Evolutionary conservation across 2,329 filamentous ascomycete species (phyloP).

Genomic region (Trichoderma asperellum): DNA sequence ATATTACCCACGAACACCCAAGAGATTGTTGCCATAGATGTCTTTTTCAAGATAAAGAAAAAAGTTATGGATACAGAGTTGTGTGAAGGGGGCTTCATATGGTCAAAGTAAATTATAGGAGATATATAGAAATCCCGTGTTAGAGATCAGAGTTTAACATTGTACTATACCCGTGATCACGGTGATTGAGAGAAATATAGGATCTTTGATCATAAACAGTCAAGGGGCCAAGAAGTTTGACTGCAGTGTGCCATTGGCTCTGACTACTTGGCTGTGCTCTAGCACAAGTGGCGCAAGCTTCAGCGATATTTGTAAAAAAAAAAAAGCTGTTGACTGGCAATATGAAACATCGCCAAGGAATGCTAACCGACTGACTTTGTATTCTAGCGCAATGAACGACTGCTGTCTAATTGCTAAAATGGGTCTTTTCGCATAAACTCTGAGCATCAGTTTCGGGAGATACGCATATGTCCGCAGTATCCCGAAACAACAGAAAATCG

Average conservation of each 20-base stretch:
- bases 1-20: conserved; percentile 64
- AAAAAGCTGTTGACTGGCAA: background rate
- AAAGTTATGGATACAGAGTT: background rate
- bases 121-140: background rate
- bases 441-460: background rate
- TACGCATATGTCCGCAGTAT: background rate
- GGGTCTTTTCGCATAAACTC: background rate
- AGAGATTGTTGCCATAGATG: conserved; percentile 57
- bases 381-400: background rate
- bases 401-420: background rate
- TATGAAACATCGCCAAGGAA: background rate
- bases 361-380: background rate
- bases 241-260: background rate
- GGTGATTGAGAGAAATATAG: too few species aligned
- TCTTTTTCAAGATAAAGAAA: background rate
- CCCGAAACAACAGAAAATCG: too few species aligned
- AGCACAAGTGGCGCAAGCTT: background rate
- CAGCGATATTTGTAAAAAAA: background rate
- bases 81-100: background rate
- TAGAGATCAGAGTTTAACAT: background rate
- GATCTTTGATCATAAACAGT: background rate
- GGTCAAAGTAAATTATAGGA: background rate
- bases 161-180: background rate
- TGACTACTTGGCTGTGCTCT: too few species aligned
- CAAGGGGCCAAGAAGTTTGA: background rate